phyloP scores from a whole-genome alignment of 257 asterid genomes.

The Penstemon barbatus region DNA sequence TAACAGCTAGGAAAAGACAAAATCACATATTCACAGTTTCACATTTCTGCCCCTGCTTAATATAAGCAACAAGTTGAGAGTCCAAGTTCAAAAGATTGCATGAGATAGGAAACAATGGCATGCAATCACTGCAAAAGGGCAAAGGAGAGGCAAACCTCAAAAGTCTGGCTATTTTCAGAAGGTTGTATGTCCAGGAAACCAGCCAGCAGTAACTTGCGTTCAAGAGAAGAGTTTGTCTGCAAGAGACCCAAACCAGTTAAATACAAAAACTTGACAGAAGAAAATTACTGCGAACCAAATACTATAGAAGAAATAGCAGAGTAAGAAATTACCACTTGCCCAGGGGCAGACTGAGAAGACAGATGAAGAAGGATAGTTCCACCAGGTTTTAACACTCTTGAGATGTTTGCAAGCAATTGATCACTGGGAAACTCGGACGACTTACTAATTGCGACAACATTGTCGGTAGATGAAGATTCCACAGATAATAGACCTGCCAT shows the following conservation, averaged over 20 bases:
- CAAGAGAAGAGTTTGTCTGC: conserved; percentile 63
- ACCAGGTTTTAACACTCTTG: conserved; percentile 68
- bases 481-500: conserved; percentile 52
- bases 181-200: conserved; percentile 72
- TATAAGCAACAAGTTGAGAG: not conserved
- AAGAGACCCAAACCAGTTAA: conserved; percentile 22
- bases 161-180: conserved; percentile 45
- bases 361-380: conserved; percentile 55
- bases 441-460: conserved; percentile 47
- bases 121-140: not conserved
- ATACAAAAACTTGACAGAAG: conserved; percentile 13
- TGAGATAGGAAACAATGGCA: not conserved
- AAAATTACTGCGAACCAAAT: not conserved
- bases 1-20: not conserved
- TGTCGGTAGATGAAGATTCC: conserved; percentile 61
- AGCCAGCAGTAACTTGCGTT: conserved; percentile 71
- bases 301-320: not conserved
- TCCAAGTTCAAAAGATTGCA: not conserved
- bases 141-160: conserved; percentile 53
- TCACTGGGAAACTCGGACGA: conserved; percentile 58
- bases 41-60: conserved; percentile 1
- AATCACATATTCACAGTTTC: not conserved
- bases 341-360: conserved; percentile 41
- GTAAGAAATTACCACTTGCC: conserved; percentile 41
- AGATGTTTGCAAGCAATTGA: conserved; percentile 51